Evolutionary conservation across 345 rosid species (phyloP), one percentile per base, ranked within the genome.

Genomic region (Zanthoxylum bungeanum): DNA sequence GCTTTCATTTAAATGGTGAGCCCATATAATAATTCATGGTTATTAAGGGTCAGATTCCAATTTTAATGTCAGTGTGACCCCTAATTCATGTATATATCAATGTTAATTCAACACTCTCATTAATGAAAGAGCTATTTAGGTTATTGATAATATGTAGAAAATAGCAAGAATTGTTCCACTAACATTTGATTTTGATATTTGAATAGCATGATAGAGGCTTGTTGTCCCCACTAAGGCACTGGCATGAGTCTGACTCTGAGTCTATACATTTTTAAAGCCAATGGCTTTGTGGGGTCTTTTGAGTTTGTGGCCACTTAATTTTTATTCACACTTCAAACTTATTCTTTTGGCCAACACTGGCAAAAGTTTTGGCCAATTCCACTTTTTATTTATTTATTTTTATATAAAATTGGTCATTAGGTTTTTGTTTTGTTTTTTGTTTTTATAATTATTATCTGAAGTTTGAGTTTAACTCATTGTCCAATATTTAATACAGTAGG

Each of bases 1-100:
- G 66, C 12, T 61, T 65, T 69, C 60, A 42, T 34, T 68, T 17
- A 7, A 57, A 30, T 68, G 33, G 76, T 75, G 79, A 75, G 72
- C 82, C 36, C 36, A 25, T 59, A 71, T 36, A 66, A n/a, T 66
- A 77, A 51, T 74, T 21, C 57, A 28, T 30, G 3, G 30, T 37
- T 75, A 57, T 28, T 30, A 36, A 30, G 68, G 47, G 49, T 51
- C 21, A 36, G 27, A 34, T 28, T 4, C n/a, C 9, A 3, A 30
- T 7, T 58, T 21, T 44, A 1, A 44, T n/a, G 44, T 9, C 9
- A 60, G 34, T 59, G 24, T 34, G 66, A 42, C 19, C 12, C 11
- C 2, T 9, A 9, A 39, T 9, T 9, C 3, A 28, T 64, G 21
- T 42, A 44, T 25, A 25, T 6, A 19, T 17, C 31, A 47, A 46